Percentiles rank a stretch among this genome's conserved stretches.
phyloP scores from a whole-genome alignment of 2,329 filamentous ascomycete species.

The Paraphaeosphaeria sporulosa region DNA sequence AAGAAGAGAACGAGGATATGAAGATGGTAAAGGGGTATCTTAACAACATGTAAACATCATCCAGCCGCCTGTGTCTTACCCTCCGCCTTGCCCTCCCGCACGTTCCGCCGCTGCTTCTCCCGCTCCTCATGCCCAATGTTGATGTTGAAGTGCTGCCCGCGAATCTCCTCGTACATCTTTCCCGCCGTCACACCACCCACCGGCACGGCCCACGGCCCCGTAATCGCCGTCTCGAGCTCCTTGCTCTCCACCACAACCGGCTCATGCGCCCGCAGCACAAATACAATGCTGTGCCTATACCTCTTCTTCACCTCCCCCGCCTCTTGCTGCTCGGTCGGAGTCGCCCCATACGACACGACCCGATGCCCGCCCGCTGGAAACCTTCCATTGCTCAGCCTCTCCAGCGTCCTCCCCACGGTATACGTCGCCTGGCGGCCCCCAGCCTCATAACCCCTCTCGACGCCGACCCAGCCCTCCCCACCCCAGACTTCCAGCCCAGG shows the following conservation, averaged over 20 bases:
- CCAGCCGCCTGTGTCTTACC: not conserved
- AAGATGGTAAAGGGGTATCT: not conserved
- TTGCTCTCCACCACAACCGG: slow-evolving; percentile 33
- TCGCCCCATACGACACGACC: slow-evolving; percentile 43
- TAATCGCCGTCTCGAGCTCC: slow-evolving; percentile 37
- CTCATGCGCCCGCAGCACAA: slow-evolving; percentile 46
- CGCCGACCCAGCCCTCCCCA: slow-evolving; percentile 30
- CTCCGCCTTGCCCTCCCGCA: slow-evolving; percentile 7
- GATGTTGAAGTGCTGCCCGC: slow-evolving; percentile 46
- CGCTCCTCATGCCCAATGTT: slow-evolving; percentile 43
- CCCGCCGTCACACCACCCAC: slow-evolving; percentile 41
- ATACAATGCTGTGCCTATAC: slow-evolving; percentile 48
- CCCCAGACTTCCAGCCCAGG: slow-evolving; percentile 49
- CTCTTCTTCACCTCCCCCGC: not conserved
- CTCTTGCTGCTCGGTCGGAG: not conserved
- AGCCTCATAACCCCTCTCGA: slow-evolving; percentile 36
- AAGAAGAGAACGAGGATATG: slow-evolving; percentile 31
- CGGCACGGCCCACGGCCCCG: slow-evolving; percentile 35
- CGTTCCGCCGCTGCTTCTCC: slow-evolving; percentile 38
- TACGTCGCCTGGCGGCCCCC: slow-evolving; percentile 26
- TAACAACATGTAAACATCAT: not conserved
- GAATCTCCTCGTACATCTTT: slow-evolving; percentile 40
- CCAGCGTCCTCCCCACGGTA: slow-evolving; percentile 44
- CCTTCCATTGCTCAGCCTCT: slow-evolving; percentile 36
- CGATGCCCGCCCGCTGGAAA: slow-evolving; percentile 44